Evolutionary conservation across 2,329 filamentous ascomycete genomes (phyloP).

Genomic region (Colletotrichum sp.): DNA sequence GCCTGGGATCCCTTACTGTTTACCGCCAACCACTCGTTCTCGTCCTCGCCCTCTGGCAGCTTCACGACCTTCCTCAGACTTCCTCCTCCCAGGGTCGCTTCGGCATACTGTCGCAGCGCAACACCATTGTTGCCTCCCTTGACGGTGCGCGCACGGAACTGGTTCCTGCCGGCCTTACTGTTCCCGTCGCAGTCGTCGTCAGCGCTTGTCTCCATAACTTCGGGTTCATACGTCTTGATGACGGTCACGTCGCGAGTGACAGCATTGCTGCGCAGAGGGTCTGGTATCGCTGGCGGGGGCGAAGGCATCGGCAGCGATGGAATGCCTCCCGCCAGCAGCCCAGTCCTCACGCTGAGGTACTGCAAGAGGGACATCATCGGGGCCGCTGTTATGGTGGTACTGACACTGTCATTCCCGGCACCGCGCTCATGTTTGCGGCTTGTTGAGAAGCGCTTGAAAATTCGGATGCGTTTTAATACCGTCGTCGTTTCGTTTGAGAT

Average conservation of each 20-base stretch:
- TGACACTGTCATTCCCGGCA: conserved; percentile 23
- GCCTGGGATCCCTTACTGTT: conserved; percentile 72
- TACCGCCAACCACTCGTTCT: conserved; percentile 98
- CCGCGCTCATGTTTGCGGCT: conserved; percentile 14
- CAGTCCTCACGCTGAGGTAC: conserved; percentile 27
- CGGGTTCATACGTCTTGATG: conserved; percentile 17
- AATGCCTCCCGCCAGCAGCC: conserved; percentile 13
- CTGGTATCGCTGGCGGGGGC: conserved; percentile 12
- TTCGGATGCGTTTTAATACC: conserved; percentile 12
- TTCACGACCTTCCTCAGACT: conserved; percentile 96
- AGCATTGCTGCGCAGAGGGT: conserved; percentile 14
- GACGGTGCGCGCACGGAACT: conserved; percentile 86
- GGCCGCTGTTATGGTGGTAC: conserved; percentile 7
- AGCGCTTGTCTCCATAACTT: conserved; percentile 32
- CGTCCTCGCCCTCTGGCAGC: conserved; percentile 94
- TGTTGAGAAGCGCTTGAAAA: conserved; percentile 1
- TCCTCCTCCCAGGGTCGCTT: conserved; percentile 93
- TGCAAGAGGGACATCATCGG: conserved; percentile 22
- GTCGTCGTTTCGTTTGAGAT: conserved; percentile 1
- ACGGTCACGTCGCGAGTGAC: conserved; percentile 23
- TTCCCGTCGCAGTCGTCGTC: conserved; percentile 24
- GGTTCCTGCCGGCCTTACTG: conserved; percentile 80
- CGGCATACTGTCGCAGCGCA: conserved; percentile 96
- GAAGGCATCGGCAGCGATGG: conserved; percentile 4
- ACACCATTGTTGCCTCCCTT: conserved; percentile 84